Percentiles rank a stretch among this genome's conserved stretches.
Conservation (phyloP, 352 stramenopile genomes). For the Phytophthora litchii region DNA sequence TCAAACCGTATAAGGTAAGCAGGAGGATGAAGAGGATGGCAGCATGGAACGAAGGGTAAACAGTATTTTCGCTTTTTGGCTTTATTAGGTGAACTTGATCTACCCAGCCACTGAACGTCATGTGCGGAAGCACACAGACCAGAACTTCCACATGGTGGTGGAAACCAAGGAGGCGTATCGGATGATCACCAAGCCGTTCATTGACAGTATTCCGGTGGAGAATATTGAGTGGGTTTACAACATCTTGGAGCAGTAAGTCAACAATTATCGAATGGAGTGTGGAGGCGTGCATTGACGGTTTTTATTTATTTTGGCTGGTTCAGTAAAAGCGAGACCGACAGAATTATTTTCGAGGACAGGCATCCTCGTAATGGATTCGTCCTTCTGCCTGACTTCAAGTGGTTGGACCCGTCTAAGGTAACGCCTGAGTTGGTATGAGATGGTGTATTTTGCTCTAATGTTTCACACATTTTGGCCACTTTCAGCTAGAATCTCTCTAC, state of each 20-base stretch:
- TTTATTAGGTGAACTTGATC: constrained; percentile 75
- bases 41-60: background rate
- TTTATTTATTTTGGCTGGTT: background rate
- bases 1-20: constrained; percentile 78
- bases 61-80: background rate
- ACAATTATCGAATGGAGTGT: background rate
- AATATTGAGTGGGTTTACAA: constrained; percentile 92
- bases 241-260: constrained; percentile 84
- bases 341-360: constrained; percentile 80
- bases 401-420: constrained; percentile 75
- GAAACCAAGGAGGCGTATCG: constrained; percentile 85
- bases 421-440: background rate
- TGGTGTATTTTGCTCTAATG: background rate
- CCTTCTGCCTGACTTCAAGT: constrained; percentile 87
- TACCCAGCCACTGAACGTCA: constrained; percentile 81
- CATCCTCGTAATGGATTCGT: constrained; percentile 76
- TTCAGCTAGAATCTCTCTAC: constrained; percentile 80
- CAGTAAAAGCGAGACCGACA: constrained; percentile 82
- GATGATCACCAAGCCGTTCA: constrained; percentile 73
- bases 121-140: constrained; percentile 84
- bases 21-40: background rate
- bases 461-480: background rate
- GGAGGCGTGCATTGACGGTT: constrained; percentile 5
- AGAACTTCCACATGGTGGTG: constrained; percentile 84
- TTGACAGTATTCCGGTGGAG: constrained; percentile 71